phyloP scores from a whole-genome alignment of 2,329 filamentous ascomycete species.

The Colletotrichum musicola region DNA sequence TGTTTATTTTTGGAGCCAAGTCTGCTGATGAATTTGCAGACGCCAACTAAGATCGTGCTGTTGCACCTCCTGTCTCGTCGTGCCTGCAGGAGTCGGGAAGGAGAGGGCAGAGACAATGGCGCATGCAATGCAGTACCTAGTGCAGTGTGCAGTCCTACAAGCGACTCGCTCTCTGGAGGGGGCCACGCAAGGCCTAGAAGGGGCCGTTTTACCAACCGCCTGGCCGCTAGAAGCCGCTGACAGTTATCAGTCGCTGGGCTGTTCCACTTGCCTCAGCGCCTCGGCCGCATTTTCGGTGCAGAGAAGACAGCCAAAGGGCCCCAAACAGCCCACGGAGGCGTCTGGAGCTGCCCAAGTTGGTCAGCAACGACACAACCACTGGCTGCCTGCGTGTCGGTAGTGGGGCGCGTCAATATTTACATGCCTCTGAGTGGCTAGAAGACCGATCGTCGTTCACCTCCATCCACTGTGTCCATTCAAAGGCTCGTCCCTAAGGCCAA shows the following conservation, averaged over 20 bases:
- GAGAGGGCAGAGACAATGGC: conserved; percentile 1
- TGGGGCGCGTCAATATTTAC: neutral
- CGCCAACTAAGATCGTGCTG: conserved; percentile 2
- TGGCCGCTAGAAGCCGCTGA: conserved; percentile 28
- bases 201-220: conserved; percentile 17
- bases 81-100: conserved; percentile 11
- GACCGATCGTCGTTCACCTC: conserved; percentile 5
- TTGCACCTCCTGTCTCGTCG: conserved; percentile 3
- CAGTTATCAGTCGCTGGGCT: conserved; percentile 9
- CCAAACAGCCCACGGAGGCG: neutral
- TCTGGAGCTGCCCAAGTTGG: conserved; percentile 2
- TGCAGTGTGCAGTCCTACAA: too few relatives aligned
- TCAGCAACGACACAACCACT: neutral
- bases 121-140: neutral
- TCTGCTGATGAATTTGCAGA: conserved; percentile 19
- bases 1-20: conserved; percentile 20
- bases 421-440: conserved; percentile 21
- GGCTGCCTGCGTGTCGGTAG: neutral
- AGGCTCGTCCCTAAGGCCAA: neutral
- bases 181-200: conserved; percentile 22
- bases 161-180: too few relatives aligned
- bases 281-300: conserved; percentile 28
- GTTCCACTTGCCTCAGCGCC: conserved; percentile 2
- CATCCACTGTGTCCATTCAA: neutral
- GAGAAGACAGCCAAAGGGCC: neutral